phyloP scores from a whole-genome alignment of 805 yeast genomes.

The Yamadazyma nakazawae region DNA sequence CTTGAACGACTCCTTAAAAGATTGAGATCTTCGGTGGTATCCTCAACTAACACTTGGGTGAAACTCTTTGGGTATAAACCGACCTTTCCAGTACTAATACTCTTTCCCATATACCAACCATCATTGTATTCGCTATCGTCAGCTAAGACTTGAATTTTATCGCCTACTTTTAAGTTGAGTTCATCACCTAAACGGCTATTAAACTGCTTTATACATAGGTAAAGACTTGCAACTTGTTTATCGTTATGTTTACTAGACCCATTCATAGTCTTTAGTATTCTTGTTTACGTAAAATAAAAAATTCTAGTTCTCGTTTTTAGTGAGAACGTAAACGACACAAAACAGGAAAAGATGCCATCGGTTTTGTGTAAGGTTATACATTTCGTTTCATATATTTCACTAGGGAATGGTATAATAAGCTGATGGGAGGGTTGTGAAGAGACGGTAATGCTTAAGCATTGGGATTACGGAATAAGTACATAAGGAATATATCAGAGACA shows the following conservation, averaged over 20 bases:
- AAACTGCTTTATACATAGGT: slow-evolving; percentile 78
- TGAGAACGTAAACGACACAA: neutral
- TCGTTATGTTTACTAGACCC: neutral
- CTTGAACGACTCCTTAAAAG: slow-evolving; percentile 53
- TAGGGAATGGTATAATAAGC: neutral
- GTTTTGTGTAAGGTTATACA: slow-evolving; percentile 1
- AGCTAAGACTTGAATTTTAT: slow-evolving; percentile 80
- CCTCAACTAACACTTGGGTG: slow-evolving; percentile 50
- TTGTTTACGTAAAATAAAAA: neutral
- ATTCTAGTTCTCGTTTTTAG: neutral
- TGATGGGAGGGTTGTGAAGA: no score
- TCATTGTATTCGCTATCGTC: slow-evolving; percentile 93
- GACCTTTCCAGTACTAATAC: slow-evolving; percentile 64
- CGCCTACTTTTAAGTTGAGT: slow-evolving; percentile 74
- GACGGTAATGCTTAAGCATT: no score
- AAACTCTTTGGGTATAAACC: slow-evolving; percentile 92
- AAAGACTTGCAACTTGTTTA: slow-evolving; percentile 17
- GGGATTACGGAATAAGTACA: no score
- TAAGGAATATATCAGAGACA: no score
- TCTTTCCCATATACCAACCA: slow-evolving; percentile 95
- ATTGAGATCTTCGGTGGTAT: slow-evolving; percentile 6
- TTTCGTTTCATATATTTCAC: slow-evolving; percentile 1
- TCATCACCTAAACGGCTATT: slow-evolving; percentile 88
- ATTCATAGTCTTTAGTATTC: neutral
- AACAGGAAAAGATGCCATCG: neutral